Percentiles rank a stretch among this genome's conserved stretches.
Evolutionary conservation across 2,329 filamentous ascomycete species (phyloP).

Genomic region (Colletotrichum ledebouriae): DNA sequence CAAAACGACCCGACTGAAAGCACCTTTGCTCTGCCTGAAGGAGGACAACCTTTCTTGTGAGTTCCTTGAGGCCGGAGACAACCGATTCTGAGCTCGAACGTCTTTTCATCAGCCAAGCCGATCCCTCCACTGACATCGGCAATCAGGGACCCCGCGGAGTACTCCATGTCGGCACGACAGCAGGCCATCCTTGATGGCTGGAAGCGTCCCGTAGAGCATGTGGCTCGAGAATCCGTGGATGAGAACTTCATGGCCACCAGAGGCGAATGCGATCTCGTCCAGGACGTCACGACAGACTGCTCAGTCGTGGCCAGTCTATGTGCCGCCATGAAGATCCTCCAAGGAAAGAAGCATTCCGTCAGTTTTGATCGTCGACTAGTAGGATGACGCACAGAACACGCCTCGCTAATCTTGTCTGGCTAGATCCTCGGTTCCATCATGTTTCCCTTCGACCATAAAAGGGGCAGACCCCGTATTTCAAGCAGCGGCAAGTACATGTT

Average conservation of each 20-base stretch:
- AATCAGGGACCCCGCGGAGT: constrained; percentile 74
- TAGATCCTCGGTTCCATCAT: constrained; percentile 80
- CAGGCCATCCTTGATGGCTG: constrained; percentile 83
- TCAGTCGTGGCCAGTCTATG: constrained; percentile 97
- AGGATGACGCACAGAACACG: not conserved
- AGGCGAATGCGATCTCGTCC: constrained; percentile 83
- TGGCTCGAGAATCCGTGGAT: constrained; percentile 56
- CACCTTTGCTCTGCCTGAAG: constrained; percentile 70
- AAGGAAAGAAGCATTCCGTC: constrained; percentile 78
- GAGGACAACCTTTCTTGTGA: constrained; percentile 73
- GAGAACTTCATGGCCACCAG: constrained; percentile 67
- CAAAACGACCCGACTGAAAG: constrained; percentile 68
- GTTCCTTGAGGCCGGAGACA: constrained; percentile 46
- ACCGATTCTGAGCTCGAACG: constrained; percentile 16
- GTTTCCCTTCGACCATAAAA: constrained; percentile 77
- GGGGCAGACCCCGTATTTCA: constrained; percentile 73
- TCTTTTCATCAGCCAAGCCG: constrained; percentile 35
- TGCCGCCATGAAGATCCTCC: constrained; percentile 78
- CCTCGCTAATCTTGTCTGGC: constrained; percentile 21
- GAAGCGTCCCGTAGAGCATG: constrained; percentile 80
- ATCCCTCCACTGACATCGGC: constrained; percentile 14
- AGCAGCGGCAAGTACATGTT: constrained; percentile 90
- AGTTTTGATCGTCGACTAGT: constrained; percentile 42
- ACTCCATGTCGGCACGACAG: constrained; percentile 82
- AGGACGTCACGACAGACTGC: constrained; percentile 96